Conservation (phyloP, 495 filamentous ascomycete genomes). For the Penicillium paxilli region DNA sequence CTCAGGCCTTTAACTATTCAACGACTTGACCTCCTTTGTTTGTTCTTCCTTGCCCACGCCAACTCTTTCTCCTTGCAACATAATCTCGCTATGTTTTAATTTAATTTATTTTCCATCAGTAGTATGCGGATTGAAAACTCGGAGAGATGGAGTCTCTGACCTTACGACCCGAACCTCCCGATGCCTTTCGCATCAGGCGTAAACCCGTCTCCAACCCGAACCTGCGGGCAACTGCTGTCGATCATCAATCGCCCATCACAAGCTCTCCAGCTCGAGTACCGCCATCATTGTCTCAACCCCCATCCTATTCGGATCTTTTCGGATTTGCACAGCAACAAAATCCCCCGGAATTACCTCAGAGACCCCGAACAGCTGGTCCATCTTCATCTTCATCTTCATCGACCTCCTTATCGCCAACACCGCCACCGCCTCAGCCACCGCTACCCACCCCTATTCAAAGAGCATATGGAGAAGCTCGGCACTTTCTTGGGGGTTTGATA, state of each 20-base stretch:
- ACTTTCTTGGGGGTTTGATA: slow-evolving; percentile 65
- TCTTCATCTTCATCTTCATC: slow-evolving; percentile 2
- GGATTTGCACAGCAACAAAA: slow-evolving; percentile 3
- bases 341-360: not conserved
- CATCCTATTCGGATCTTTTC: slow-evolving; percentile 26
- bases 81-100: no score
- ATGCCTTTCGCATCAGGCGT: slow-evolving; percentile 18
- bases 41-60: no score
- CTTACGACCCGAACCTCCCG: slow-evolving; percentile 17
- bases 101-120: no score
- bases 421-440: slow-evolving; percentile 6
- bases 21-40: no score
- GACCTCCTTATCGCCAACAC: not conserved
- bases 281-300: slow-evolving; percentile 13
- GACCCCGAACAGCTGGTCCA: slow-evolving; percentile 19
- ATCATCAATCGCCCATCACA: slow-evolving; percentile 9
- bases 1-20: no score
- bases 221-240: slow-evolving; percentile 18
- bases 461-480: slow-evolving; percentile 55
- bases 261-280: slow-evolving; percentile 14
- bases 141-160: slow-evolving; percentile 17
- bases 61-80: no score
- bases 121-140: not conserved
- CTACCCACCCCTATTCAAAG: slow-evolving; percentile 27
- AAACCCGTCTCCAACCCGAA: slow-evolving; percentile 32